A percentile compares a stretch with the other conserved stretches of the same genome.
phyloP scores from a whole-genome alignment of 2,329 filamentous ascomycete genomes.

The Sporothrix schenckii region DNA sequence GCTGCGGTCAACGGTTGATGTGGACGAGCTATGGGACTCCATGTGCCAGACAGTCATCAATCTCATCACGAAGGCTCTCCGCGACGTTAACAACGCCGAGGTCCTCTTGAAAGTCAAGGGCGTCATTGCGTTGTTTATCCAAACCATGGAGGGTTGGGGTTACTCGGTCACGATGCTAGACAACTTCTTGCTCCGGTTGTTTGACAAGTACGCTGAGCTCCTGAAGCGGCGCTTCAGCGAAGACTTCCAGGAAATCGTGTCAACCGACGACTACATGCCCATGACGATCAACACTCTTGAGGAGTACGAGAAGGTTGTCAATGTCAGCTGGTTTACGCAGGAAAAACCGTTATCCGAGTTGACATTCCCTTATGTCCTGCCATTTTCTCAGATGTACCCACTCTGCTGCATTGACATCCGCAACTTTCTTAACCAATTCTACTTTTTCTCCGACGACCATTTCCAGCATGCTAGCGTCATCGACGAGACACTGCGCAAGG shows the following conservation, averaged over 20 bases:
- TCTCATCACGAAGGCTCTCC: slow-evolving; percentile 77
- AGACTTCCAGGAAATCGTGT: slow-evolving; percentile 87
- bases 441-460: slow-evolving; percentile 95
- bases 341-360: slow-evolving; percentile 76
- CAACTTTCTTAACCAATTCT: slow-evolving; percentile 97
- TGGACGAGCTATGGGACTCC: slow-evolving; percentile 98
- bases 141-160: slow-evolving; percentile 97
- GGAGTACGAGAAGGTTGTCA: slow-evolving; percentile 94
- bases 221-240: slow-evolving; percentile 90
- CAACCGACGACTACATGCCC: slow-evolving; percentile 99
- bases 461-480: slow-evolving; percentile 89
- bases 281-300: slow-evolving; percentile 92
- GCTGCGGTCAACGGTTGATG: slow-evolving; percentile 79
- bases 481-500: slow-evolving; percentile 83
- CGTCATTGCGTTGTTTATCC: slow-evolving; percentile 88
- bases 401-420: slow-evolving; percentile 97
- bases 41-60: slow-evolving; percentile 89
- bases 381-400: slow-evolving; percentile 99
- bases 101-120: slow-evolving; percentile 93
- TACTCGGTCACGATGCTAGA: slow-evolving; percentile 84
- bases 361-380: slow-evolving; percentile 89
- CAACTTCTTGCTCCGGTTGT: slow-evolving; percentile 81
- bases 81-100: slow-evolving; percentile 83
- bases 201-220: slow-evolving; percentile 90
- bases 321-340: slow-evolving; percentile 93